phyloP scores from a whole-genome alignment of 1,139 yeast species.

The Wickerhamomyces sp. region DNA sequence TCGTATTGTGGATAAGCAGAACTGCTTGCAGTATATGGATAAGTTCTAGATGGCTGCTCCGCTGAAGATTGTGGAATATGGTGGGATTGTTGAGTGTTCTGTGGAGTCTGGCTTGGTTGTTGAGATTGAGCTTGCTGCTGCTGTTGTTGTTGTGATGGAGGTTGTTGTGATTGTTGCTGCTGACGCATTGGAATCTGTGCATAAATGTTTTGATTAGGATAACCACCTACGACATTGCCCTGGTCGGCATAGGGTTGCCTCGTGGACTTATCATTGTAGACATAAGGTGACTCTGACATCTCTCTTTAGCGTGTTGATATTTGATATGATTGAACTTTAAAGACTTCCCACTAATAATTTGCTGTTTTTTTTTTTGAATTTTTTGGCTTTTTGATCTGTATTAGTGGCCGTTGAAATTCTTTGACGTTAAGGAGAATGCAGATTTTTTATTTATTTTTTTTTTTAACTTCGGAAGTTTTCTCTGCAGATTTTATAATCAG shows the following conservation, averaged over 20 bases:
- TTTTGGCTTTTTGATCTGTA: not conserved
- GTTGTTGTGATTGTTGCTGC: slow-evolving; percentile 9
- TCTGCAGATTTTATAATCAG: too few relatives aligned
- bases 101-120: slow-evolving; percentile 2
- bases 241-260: slow-evolving; percentile 9
- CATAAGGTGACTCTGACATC: slow-evolving; percentile 16
- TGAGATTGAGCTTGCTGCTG: slow-evolving; percentile 2
- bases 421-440: too few relatives aligned
- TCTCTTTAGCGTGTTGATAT: too few relatives aligned
- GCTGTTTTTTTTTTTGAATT: not conserved
- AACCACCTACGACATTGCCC: not conserved
- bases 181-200: not conserved
- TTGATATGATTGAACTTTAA: too few relatives aligned
- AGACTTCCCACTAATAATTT: too few relatives aligned
- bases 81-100: slow-evolving; percentile 1
- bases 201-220: not conserved
- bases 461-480: too few relatives aligned
- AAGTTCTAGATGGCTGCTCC: not conserved
- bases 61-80: slow-evolving; percentile 1
- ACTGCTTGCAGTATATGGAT: slow-evolving; percentile 3
- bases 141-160: slow-evolving; percentile 7
- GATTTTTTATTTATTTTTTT: too few relatives aligned
- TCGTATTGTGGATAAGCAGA: slow-evolving; percentile 3
- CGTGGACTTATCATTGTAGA: slow-evolving; percentile 7
- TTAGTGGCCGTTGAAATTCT: not conserved